Evolutionary conservation across 169 alveolate genomes (phyloP).

Genomic region (Hammondia hammondi): DNA sequence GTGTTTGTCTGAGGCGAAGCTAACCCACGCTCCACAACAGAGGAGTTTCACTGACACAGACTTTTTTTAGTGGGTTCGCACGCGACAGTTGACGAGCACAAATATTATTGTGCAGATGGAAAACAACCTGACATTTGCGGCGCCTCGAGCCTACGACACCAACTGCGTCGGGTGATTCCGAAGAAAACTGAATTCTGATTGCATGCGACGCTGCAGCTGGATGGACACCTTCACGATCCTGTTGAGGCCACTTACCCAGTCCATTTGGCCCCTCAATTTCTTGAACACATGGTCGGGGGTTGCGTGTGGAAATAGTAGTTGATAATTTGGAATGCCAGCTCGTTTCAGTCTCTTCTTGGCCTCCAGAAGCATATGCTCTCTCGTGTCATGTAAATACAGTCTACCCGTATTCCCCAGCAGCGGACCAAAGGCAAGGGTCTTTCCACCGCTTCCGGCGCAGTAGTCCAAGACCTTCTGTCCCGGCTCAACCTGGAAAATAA

Average conservation of each 20-base stretch:
- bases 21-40: too few species aligned
- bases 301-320: conserved; percentile 80
- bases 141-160: too few species aligned
- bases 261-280: conserved; percentile 81
- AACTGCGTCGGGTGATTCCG: too few species aligned
- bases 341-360: conserved; percentile 90
- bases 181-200: too few species aligned
- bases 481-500: conserved; percentile 86
- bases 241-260: conserved; percentile 84
- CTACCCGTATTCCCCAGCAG: conserved; percentile 89
- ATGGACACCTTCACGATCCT: neutral
- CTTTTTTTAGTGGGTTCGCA: too few species aligned
- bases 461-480: conserved; percentile 91
- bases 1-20: too few species aligned
- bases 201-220: neutral
- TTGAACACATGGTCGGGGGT: conserved; percentile 73
- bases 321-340: conserved; percentile 92
- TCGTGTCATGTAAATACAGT: conserved; percentile 90
- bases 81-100: too few species aligned
- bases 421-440: conserved; percentile 91
- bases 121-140: too few species aligned
- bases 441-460: conserved; percentile 96
- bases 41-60: too few species aligned
- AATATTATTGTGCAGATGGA: too few species aligned
- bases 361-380: conserved; percentile 78